Base-by-base conservation (phyloP, 148 eudicot species). In the Camellia granthamiana region DNA sequence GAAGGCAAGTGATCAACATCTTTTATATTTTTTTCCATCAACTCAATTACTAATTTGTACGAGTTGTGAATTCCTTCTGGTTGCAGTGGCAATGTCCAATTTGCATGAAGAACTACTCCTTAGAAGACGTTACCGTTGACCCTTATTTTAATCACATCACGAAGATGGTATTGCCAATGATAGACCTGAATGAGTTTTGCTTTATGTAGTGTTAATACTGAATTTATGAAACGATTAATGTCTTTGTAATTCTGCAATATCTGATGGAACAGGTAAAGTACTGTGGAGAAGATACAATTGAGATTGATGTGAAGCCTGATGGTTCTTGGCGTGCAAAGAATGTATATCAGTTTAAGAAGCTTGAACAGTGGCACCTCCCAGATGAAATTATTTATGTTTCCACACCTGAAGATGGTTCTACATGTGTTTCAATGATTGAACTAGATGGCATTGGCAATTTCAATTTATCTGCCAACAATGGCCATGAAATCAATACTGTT, bases 1-100 rank as follows among this genome's bases (percentile, higher is more conserved):
- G 81, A 95, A 95, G 99, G 99, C 89, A 91, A 91, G 95, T 62
- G 44, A 21, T 68, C 30, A 60, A 72, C 21, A 15, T 8, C 42
- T 8, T 75, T 16, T 23, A 13, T 79, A 78, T 51, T 43, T 67
- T 49, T 30, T 18, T 79, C 52, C 18, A 30, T 69, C 44, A 59
- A 79, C 76, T 71, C 21, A 23, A 58, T 43, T 79, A 14, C 44
- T 19, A 42, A 19, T n/a, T 10, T 23, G 6, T 71, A 58, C 15
- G 21, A 12, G 44, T 21, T 71, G 23, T 23, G 69, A 19, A 47
- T 61, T 62, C 49, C 60, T 61, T 63, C 67, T 72, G 46, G 64
- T 72, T 80, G 90, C 98, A 95, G 99, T 95, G 99, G 99, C 99
- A 79, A 64, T 91, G 93, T 75, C 93, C 93, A 52, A 86, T 88